Evolutionary conservation across 305 asterid genomes (phyloP).

Genomic region (Lippia alba): DNA sequence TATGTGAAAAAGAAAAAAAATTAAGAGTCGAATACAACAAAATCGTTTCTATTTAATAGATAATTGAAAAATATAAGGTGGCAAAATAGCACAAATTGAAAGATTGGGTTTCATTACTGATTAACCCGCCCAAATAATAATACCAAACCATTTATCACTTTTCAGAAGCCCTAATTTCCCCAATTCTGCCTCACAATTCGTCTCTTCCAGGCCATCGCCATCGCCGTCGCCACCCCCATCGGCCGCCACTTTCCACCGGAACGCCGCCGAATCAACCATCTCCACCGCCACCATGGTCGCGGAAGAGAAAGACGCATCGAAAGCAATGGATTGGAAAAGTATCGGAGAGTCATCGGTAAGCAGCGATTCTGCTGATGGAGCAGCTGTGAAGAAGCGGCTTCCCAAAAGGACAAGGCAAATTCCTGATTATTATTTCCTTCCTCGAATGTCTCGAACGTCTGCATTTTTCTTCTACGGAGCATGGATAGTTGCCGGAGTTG

Average conservation of each 20-base stretch:
- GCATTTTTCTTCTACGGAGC: constrained; percentile 60
- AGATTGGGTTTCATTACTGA: too few relatives aligned
- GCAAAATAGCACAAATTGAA: too few relatives aligned
- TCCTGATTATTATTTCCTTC: constrained; percentile 86
- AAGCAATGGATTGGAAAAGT: constrained; percentile 72
- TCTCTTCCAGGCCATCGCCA: neutral
- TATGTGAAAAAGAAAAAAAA: too few relatives aligned
- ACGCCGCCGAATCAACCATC: neutral
- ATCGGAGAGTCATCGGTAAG: constrained; percentile 45
- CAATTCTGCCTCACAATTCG: neutral
- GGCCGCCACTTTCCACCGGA: neutral
- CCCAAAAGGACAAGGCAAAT: constrained; percentile 70
- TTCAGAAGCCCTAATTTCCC: neutral
- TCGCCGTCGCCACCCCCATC: neutral
- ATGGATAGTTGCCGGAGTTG: constrained; percentile 83
- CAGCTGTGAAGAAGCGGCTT: constrained; percentile 69
- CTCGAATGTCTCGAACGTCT: constrained; percentile 60
- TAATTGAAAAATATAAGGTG: too few relatives aligned
- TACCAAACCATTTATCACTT: neutral
- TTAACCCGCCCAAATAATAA: too few relatives aligned
- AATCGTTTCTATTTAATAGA: too few relatives aligned
- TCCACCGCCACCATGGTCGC: constrained; percentile 40
- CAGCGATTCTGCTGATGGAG: constrained; percentile 43
- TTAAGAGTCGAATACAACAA: too few relatives aligned
- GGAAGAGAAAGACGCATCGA: constrained; percentile 56